Base-by-base conservation (phyloP, 1,284 basidiomycete species). In the Moesziomyces parantarcticus region DNA sequence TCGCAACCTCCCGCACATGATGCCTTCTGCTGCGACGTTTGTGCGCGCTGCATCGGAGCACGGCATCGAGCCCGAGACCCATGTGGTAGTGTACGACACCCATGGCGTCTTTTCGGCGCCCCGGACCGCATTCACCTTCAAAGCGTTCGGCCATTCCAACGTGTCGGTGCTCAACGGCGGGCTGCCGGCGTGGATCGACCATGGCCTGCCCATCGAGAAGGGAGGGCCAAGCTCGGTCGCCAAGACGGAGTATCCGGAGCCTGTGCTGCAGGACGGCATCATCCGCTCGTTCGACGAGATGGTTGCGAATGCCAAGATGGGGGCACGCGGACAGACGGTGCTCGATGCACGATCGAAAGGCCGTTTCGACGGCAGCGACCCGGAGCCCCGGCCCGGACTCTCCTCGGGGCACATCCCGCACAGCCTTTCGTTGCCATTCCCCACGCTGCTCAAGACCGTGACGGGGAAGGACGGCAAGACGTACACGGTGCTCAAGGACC, bases 371-470 rank as follows among this genome's bases (percentile, higher is more conserved):
- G 96, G 95, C 23, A 87, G 87, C 26, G 91, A 91, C 48, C 92
- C 94, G 8, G 97, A 99, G 84, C 97, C 97, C 5, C 89, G 96
- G 20, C 88, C 92, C 1, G 91, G 91, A 9, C 87, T 99, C 50
- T 88, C 92, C 10, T 93, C 92, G 0, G 97, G 97, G 0, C 97
- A 99, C 84, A 96, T 99, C 65, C 96, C 96, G 0, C 85, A 91
- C 84, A 92, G 94, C 0, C 86, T 90, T 75, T 92, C 92, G 0
- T 86, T 98, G 18, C 93, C 96, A 2, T 98, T 97, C 86, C 89
- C 87, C 59, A 73, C 86, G 13, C 92, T 99, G 81, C 87, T 98
- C 58, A 85, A 88, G 73, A 68, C 62, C 39, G 79, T 57, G 50
- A 83, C 83, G 5, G 75, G 84, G 44, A 82, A 87, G 61, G 78